phyloP scores from a whole-genome alignment of 78 protist genomes.

The slime mould (Dictyostelium discoideum) region DNA sequence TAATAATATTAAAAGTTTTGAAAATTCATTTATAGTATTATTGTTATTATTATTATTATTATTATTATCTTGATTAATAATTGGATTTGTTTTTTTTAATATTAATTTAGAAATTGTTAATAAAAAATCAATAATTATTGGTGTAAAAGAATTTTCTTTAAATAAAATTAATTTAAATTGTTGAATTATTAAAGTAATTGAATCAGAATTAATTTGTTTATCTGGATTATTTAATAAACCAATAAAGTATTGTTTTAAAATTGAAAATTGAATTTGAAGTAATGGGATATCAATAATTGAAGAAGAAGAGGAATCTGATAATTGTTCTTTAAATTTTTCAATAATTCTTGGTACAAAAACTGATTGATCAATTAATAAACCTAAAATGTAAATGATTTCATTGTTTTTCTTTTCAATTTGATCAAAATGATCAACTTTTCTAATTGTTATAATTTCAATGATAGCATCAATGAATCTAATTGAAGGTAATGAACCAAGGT shows the following conservation, averaged over 20 bases:
- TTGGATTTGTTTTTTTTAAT: neutral
- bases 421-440: conserved; percentile 9
- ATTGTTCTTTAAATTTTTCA: conserved; percentile 11
- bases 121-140: neutral
- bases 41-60: neutral
- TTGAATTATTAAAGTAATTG: neutral
- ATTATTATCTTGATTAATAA: neutral
- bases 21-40: neutral
- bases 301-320: neutral
- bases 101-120: neutral
- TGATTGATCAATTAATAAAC: neutral
- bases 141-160: neutral
- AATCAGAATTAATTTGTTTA: neutral
- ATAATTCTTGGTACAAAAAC: neutral
- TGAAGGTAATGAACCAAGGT: conserved; percentile 4
- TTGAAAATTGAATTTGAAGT: neutral
- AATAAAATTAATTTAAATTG: neutral
- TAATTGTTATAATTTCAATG: conserved; percentile 3
- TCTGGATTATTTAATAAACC: neutral
- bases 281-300: neutral
- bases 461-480: conserved; percentile 53
- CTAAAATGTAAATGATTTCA: neutral
- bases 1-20: conserved; percentile 2
- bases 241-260: neutral
- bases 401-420: neutral